Conservation (phyloP, 768 basidiomycete genomes). For the Sistotremastrum suecicum region DNA sequence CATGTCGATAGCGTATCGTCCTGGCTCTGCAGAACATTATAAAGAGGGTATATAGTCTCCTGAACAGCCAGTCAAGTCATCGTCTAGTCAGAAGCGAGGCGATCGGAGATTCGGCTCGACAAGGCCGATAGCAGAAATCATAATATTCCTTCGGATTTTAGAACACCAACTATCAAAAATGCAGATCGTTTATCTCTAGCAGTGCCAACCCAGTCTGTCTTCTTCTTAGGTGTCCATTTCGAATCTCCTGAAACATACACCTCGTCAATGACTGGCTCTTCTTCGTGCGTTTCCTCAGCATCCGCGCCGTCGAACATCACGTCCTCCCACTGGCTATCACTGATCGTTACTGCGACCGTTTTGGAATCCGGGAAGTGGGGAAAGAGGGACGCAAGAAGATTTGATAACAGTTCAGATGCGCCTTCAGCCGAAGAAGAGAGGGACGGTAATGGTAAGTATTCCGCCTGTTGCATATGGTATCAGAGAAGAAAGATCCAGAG, state of each 20-base stretch:
- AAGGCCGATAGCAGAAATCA: constrained; percentile 7
- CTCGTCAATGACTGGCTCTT: constrained; percentile 27
- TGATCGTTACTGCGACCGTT: constrained; percentile 65
- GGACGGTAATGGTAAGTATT: constrained; percentile 66
- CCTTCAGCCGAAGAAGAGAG: constrained; percentile 52
- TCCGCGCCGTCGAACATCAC: constrained; percentile 48
- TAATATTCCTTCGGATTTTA: constrained; percentile 59
- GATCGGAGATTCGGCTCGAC: too few relatives aligned
- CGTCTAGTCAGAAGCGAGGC: too few relatives aligned
- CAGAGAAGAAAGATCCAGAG: background rate
- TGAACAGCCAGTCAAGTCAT: too few relatives aligned
- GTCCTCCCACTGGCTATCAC: constrained; percentile 70
- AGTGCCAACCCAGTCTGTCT: constrained; percentile 64
- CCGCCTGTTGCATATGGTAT: constrained; percentile 33
- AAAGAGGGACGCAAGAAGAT: constrained; percentile 59
- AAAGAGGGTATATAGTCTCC: too few relatives aligned
- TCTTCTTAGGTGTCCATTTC: constrained; percentile 30
- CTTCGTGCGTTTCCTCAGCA: constrained; percentile 36
- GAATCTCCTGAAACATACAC: constrained; percentile 52
- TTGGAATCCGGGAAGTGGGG: constrained; percentile 61
- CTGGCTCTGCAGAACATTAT: too few relatives aligned
- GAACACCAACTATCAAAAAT: constrained; percentile 62
- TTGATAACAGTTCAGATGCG: constrained; percentile 60
- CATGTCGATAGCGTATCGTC: too few relatives aligned
- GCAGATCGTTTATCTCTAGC: constrained; percentile 71